These are phyloP conservation scores for Cryptococcus sp. DNA, from an alignment of 1,284 basidiomycete genomes.

Conservation along the genomic window DNA sequence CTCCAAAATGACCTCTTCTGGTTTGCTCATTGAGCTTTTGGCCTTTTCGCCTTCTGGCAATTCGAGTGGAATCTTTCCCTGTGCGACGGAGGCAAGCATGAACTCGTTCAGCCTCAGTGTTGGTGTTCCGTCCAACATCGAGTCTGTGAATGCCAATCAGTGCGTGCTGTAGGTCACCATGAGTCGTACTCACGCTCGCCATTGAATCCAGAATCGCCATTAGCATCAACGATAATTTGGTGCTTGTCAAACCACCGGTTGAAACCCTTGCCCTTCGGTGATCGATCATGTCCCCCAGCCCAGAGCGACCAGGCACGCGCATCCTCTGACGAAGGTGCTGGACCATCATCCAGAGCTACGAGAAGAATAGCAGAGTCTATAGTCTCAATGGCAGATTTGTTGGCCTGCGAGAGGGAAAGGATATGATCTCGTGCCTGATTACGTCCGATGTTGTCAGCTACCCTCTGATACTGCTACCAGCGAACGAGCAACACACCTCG, in stretches of 20 bases:
- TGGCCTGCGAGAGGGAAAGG: constrained; percentile 65
- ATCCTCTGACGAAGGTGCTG: constrained; percentile 56
- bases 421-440: constrained; percentile 65
- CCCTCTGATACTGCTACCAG: not conserved
- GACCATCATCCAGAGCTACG: constrained; percentile 72
- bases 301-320: constrained; percentile 81
- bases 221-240: constrained; percentile 87
- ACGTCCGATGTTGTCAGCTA: not conserved
- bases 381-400: constrained; percentile 68
- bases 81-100: constrained; percentile 73
- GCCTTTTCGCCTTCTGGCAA: constrained; percentile 51
- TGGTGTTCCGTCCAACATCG: constrained; percentile 78
- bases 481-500: constrained; percentile 57
- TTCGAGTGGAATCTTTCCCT: constrained; percentile 71
- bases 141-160: constrained; percentile 33
- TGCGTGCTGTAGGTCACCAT: not conserved
- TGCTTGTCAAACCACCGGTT: constrained; percentile 99
- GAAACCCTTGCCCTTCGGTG: constrained; percentile 58
- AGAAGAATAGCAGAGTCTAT: constrained; percentile 91
- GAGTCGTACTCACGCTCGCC: constrained; percentile 53
- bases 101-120: constrained; percentile 96
- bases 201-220: constrained; percentile 88
- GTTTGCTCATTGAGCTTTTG: constrained; percentile 57
- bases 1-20: constrained; percentile 71
- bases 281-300: constrained; percentile 68